These are phyloP conservation scores for Phytophthora sansomeana DNA, from an alignment of 352 stramenopile species.

Conservation along the genomic window DNA sequence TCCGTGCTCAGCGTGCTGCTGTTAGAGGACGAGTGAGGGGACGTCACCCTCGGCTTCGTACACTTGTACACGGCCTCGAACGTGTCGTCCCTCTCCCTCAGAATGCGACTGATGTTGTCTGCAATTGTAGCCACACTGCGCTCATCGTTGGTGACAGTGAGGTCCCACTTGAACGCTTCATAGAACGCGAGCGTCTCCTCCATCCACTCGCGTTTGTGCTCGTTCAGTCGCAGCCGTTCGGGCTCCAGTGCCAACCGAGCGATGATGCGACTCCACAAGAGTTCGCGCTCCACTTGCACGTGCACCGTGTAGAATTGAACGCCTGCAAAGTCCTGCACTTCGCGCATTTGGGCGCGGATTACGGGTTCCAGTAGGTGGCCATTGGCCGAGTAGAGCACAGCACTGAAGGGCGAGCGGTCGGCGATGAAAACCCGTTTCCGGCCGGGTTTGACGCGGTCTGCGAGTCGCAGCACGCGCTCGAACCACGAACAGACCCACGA, in stretches of 20 bases:
- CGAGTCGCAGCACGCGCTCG: conserved; percentile 83
- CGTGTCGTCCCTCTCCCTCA: conserved; percentile 64
- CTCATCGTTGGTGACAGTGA: conserved; percentile 74
- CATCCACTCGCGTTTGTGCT: conserved; percentile 90
- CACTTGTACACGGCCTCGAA: conserved; percentile 72
- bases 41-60: conserved; percentile 60
- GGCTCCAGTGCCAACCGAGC: conserved; percentile 70
- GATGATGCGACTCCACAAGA: conserved; percentile 83
- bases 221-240: conserved; percentile 78
- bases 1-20: conserved; percentile 72
- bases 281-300: conserved; percentile 75
- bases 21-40: conserved; percentile 38
- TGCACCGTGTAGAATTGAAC: conserved; percentile 90
- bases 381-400: conserved; percentile 82
- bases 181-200: conserved; percentile 86
- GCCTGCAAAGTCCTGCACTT: conserved; percentile 75
- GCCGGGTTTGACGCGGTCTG: conserved; percentile 51
- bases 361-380: conserved; percentile 82
- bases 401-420: conserved; percentile 86
- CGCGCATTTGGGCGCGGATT: conserved; percentile 84
- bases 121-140: conserved; percentile 61
- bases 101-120: conserved; percentile 54
- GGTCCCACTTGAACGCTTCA: conserved; percentile 80
- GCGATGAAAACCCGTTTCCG: conserved; percentile 81
- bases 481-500: conserved; percentile 93